Base-by-base conservation (phyloP, 2,329 filamentous ascomycete genomes). In the Paraconiothyrium sp. region DNA sequence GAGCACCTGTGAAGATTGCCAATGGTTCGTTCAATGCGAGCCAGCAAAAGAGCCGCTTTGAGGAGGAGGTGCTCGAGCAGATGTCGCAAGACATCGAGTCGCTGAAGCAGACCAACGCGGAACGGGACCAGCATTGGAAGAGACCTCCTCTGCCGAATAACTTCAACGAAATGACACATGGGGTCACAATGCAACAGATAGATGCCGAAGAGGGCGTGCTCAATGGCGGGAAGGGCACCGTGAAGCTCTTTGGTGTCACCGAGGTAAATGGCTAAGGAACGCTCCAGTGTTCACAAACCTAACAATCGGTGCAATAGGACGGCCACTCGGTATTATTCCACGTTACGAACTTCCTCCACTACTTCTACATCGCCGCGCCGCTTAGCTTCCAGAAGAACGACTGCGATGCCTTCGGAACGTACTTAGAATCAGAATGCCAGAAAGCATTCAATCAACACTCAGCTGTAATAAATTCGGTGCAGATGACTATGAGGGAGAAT, bases 301-400 rank as follows among this genome's bases (percentile, higher is more conserved):
- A 62, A 74, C 41, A 9, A 47, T 24, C 10, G 20, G 5, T 27
- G 13, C 3, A n/a, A 6, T 62, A 88, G 84, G 79, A 78, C 46
- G 95, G 95, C 57, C 91, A 99, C 79, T 99, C 95, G 3, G 93
- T 97, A 43, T 87, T 99, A 78, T 84, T 99, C 13, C 95, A 99
- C 78, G 94, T 99, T 65, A 97, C 92, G 16, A 92, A 93, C 74
- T 99, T 99, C 80, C 90, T 93, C 69, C 95, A 99, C 78, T 99
- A 99, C 76, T 88, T 99, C 59, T 99, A 97, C 73, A 89, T 98
- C 49, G 91, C 92, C 10, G 95, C 96, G 0, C 95, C 95, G 0
- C 83, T 94, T 9, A 87, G 88, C 30, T 99, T 99, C 78, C 87
- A 88, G 32, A 88, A 88, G 49, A 85, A 89, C 46, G 93, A 99